Conservation (phyloP, 768 basidiomycete genomes). For the Tulasnella calospora region DNA sequence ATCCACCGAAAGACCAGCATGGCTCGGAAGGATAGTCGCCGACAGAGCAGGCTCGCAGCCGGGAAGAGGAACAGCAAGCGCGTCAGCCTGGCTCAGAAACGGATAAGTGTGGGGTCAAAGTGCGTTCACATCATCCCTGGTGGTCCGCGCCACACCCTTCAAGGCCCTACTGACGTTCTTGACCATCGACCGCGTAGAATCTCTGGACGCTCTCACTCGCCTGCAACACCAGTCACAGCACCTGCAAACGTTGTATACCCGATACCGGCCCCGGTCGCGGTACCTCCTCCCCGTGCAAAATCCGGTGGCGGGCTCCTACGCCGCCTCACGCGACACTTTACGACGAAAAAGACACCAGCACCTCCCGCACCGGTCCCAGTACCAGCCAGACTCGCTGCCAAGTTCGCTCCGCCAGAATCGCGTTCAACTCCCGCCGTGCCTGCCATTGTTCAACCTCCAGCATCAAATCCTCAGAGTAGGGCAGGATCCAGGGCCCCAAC, state of each 20-base stretch:
- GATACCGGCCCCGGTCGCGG: neutral
- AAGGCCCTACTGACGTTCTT: neutral
- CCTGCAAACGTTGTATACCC: neutral
- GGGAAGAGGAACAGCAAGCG: neutral
- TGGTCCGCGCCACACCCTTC: neutral
- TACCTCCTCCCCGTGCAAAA: neutral
- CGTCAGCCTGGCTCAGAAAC: neutral
- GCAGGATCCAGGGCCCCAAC: neutral
- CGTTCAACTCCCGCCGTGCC: neutral
- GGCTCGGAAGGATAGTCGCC: neutral
- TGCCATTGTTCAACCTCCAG: neutral
- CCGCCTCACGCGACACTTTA: neutral
- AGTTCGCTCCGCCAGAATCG: neutral
- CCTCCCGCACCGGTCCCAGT: neutral
- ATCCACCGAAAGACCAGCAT: neutral
- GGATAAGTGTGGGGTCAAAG: neutral
- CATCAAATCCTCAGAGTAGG: neutral
- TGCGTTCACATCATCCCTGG: neutral
- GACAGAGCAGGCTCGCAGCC: neutral
- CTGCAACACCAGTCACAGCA: neutral
- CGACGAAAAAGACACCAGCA: neutral
- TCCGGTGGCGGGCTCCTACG: constrained; percentile 5
- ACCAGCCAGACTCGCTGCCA: neutral
- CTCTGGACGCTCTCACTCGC: neutral
- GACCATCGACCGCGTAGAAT: neutral